A percentile compares a stretch with the other conserved stretches of the same genome.
Conservation (phyloP, 2,329 filamentous ascomycete species). For the Curvularia lunata region DNA sequence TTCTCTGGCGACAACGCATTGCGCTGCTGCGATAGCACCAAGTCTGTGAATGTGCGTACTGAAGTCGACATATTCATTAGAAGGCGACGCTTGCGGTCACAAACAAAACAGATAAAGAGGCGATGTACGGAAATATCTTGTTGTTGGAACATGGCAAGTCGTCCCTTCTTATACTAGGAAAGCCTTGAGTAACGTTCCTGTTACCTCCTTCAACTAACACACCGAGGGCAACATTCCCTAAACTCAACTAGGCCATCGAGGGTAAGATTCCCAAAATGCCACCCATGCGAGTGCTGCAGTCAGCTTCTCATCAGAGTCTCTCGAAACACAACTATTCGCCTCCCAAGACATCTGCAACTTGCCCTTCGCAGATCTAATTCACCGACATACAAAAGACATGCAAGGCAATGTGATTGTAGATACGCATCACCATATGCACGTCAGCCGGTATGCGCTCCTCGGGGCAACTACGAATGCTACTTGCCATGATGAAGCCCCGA, state of each 20-base stretch:
- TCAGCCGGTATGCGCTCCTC: too few relatives aligned
- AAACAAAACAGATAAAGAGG: neutral
- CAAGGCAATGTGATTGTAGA: too few relatives aligned
- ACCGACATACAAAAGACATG: too few relatives aligned
- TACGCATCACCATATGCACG: too few relatives aligned
- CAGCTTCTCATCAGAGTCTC: neutral
- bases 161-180: neutral
- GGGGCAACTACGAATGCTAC: too few relatives aligned
- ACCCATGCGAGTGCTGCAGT: neutral
- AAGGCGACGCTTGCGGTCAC: neutral
- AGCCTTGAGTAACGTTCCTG: neutral
- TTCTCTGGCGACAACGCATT: neutral
- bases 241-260: neutral
- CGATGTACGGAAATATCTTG: neutral
- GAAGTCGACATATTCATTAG: neutral
- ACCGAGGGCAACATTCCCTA: neutral
- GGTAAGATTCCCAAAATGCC: neutral
- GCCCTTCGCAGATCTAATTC: too few relatives aligned
- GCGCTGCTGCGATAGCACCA: neutral
- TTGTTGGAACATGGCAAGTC: neutral
- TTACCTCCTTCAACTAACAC: neutral
- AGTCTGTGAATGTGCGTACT: neutral
- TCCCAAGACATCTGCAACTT: neutral
- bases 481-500: too few relatives aligned
- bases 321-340: neutral